These are phyloP conservation scores for Ajuga reptans DNA, from an alignment of 305 asterid species.

Conservation along the genomic window DNA sequence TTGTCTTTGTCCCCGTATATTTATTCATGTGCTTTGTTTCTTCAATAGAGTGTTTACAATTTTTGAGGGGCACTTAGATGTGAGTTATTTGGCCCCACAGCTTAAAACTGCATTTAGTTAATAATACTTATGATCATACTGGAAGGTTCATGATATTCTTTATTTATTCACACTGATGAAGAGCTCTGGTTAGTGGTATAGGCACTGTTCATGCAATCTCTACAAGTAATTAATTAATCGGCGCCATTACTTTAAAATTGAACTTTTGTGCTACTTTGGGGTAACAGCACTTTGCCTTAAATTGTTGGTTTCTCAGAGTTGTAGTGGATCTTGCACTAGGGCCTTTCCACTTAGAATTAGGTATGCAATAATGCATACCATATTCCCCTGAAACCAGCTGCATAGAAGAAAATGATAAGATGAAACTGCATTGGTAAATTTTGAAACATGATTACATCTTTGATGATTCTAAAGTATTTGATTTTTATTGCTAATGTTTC, in stretches of 20 bases:
- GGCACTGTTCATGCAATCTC: not conserved
- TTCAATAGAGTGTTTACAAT: not conserved
- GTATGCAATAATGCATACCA: not conserved
- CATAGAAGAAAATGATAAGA: not conserved
- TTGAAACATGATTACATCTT: slow-evolving; percentile 2
- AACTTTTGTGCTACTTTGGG: not conserved
- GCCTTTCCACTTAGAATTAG: not conserved
- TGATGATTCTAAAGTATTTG: not conserved
- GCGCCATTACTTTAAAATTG: not conserved
- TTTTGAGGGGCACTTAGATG: not conserved
- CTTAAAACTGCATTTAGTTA: not conserved
- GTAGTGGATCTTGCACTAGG: not conserved
- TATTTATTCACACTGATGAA: not conserved
- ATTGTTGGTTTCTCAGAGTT: not conserved
- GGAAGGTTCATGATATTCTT: not conserved
- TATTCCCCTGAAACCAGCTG: not conserved
- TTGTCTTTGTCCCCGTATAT: not conserved
- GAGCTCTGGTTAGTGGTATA: not conserved
- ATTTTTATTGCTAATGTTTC: slow-evolving; percentile 26
- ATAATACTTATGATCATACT: not conserved
- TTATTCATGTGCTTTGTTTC: not conserved
- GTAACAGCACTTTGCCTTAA: not conserved
- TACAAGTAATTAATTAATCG: not conserved
- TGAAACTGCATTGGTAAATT: not conserved
- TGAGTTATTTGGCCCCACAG: not conserved